These are phyloP conservation scores for Elongisporangium anandrum DNA, from an alignment of 352 stramenopile species.

Conservation along the genomic window DNA sequence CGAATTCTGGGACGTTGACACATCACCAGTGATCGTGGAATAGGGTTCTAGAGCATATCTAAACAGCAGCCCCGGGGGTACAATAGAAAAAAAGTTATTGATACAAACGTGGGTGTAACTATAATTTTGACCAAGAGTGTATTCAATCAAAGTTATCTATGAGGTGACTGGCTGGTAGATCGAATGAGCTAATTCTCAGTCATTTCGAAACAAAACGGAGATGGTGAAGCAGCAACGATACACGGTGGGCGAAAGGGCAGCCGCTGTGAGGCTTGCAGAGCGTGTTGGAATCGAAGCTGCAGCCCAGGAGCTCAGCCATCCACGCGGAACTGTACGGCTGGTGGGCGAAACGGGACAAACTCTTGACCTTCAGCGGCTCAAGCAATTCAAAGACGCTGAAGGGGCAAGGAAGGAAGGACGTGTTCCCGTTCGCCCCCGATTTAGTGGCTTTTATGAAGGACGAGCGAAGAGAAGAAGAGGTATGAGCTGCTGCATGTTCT, in stretches of 20 bases:
- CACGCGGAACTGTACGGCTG: background rate
- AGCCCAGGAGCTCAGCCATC: background rate
- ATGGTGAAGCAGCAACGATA: background rate
- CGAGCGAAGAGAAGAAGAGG: conserved; percentile 4
- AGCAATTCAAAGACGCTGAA: conserved; percentile 6
- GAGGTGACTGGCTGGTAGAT: background rate
- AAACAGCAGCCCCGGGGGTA: too few relatives aligned
- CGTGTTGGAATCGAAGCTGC: background rate
- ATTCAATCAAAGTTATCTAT: background rate
- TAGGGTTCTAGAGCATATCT: too few relatives aligned
- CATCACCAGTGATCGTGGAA: too few relatives aligned
- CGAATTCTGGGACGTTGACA: too few relatives aligned
- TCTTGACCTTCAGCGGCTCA: background rate
- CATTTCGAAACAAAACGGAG: background rate
- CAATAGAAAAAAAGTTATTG: too few relatives aligned
- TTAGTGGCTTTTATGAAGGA: conserved; percentile 12
- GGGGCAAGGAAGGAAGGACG: conserved; percentile 2
- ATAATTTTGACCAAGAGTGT: too few relatives aligned
- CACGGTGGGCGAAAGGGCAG: background rate
- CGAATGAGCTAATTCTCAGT: background rate
- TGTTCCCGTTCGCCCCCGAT: conserved; percentile 3
- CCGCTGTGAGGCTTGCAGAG: background rate
- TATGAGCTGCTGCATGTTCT: background rate
- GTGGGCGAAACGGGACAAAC: background rate
- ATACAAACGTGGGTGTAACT: too few relatives aligned